Base-by-base conservation (phyloP, 2,329 filamentous ascomycete genomes). In the Pyricularia sp. region DNA sequence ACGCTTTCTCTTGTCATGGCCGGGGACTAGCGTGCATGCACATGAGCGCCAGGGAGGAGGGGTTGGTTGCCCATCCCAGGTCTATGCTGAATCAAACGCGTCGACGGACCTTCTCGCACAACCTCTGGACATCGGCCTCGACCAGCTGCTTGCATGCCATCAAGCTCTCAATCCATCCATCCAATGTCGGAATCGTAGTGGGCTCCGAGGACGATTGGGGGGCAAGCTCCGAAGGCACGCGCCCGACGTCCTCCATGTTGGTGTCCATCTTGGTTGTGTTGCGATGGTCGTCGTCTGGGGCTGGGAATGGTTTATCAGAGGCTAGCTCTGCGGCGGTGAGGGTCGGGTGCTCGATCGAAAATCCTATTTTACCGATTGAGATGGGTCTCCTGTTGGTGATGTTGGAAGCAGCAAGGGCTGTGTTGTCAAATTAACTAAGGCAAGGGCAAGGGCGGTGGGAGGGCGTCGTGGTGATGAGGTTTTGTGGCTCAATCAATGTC, bases 121-220 rank as follows among this genome's bases (percentile, higher is more conserved):
- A 88, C 80, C 94, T 90, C 83, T 97, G 93, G 72, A 99, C 95
- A 79, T 99, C 95, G 73, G 88, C 85, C 84, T 99, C 95, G 71
- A 92, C 89, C 80, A 99, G 86, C 86, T 98, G 95, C 85, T 99
- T 99, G 91, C 95, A 99, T 78, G 83, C 89, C 94, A 99, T 98
- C 82, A 99, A 85, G 83, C 87, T 94, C 86, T 97, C 94, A 79
- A 99, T 98, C 95, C 95, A 99, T 77, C 94, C 93, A 79, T 99
- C 95, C 72, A 99, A 86, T 71, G 93, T 97, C 71, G 92, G 89
- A 83, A 97, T 95, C 74, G 93, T 92, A 71, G 94, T 90, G 69
- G 94, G 92, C 83, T 98, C 95, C 42, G 81, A 76, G 70, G 81
- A 77, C 76, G 88, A 86, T 69, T 88, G 84, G 67, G 93, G 88